Percentiles rank a stretch among this genome's conserved stretches.
Conservation (phyloP, 2,329 filamentous ascomycete genomes). For the Neurospora sp. region DNA sequence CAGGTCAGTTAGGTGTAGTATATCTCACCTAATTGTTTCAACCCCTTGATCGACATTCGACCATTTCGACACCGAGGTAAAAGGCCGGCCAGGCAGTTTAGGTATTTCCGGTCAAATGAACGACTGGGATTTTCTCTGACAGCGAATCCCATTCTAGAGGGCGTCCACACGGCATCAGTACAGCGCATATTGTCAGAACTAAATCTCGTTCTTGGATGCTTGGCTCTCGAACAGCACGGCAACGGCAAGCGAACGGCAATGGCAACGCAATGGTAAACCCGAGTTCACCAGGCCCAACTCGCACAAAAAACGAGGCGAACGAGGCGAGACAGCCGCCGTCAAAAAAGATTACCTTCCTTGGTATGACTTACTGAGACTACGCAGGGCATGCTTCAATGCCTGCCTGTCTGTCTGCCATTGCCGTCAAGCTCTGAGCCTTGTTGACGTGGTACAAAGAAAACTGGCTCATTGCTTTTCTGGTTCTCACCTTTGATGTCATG, state of each 20-base stretch:
- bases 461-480: not conserved
- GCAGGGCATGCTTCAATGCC: too few species aligned
- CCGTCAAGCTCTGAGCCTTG: not conserved
- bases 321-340: not conserved
- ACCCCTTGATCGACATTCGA: not conserved
- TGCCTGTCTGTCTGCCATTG: too few species aligned
- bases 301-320: not conserved
- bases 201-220: not conserved
- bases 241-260: not conserved
- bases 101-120: not conserved
- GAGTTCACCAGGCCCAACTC: not conserved
- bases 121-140: not conserved
- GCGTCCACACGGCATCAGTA: not conserved
- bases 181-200: not conserved
- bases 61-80: conserved; percentile 9
- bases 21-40: not conserved
- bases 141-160: not conserved
- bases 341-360: not conserved
- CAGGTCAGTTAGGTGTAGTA: not conserved
- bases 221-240: not conserved
- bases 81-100: not conserved
- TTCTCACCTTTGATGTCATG: not conserved
- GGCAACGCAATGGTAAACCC: not conserved
- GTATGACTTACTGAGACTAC: not conserved
- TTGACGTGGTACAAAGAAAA: not conserved